phyloP scores from a whole-genome alignment of 768 basidiomycete species.

The Candolleomyces eurysporus region DNA sequence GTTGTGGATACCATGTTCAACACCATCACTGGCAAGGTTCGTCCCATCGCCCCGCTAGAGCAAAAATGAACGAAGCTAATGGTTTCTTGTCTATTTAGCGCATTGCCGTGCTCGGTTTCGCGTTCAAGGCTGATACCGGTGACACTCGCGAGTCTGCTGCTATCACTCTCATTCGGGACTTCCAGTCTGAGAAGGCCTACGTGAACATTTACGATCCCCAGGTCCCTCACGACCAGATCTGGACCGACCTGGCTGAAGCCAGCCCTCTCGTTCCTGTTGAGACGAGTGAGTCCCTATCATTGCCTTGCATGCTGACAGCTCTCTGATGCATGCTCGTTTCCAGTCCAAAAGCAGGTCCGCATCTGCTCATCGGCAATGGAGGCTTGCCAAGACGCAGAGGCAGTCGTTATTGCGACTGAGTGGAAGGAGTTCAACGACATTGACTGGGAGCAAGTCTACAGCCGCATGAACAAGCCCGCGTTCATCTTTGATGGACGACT shows the following conservation, averaged over 20 bases:
- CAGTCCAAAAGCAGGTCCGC: conserved; percentile 87
- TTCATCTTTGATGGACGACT: conserved; percentile 95
- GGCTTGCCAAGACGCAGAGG: conserved; percentile 87
- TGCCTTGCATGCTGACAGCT: not conserved
- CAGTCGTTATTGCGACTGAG: conserved; percentile 94
- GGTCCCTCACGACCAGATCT: conserved; percentile 84
- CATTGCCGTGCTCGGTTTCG: conserved; percentile 96
- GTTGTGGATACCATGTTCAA: conserved; percentile 99
- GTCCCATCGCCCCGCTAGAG: conserved; percentile 15
- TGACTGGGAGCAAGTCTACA: conserved; percentile 86
- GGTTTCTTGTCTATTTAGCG: conserved; percentile 39
- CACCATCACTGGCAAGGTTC: conserved; percentile 92
- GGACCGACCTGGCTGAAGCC: conserved; percentile 72
- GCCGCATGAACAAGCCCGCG: conserved; percentile 94
- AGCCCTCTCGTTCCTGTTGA: conserved; percentile 62
- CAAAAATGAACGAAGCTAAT: not conserved
- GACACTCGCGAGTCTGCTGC: conserved; percentile 98
- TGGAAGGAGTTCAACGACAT: conserved; percentile 96
- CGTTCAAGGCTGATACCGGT: conserved; percentile 99
- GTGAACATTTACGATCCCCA: conserved; percentile 93
- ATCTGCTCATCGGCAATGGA: conserved; percentile 77
- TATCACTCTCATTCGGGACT: conserved; percentile 92
- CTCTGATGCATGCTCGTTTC: conserved; percentile 3
- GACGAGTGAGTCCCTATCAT: conserved; percentile 50
- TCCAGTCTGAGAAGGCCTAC: conserved; percentile 83